Base-by-base conservation (phyloP, 371 early-diverging fungal genomes). In the Basidiobolus heterosporus region DNA sequence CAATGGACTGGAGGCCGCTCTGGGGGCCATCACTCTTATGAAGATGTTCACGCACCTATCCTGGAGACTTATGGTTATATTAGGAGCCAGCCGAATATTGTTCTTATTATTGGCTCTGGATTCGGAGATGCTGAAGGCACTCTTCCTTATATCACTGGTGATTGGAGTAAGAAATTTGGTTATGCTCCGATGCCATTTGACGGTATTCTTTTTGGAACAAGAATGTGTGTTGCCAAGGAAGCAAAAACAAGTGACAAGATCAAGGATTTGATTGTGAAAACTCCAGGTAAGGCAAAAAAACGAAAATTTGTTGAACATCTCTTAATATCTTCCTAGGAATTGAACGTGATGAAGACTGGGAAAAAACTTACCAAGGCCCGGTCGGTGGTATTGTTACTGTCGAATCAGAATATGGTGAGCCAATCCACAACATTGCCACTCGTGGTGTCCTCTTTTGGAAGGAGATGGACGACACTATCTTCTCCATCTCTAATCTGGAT, bases 1-100 rank as follows among this genome's bases (percentile, higher is more conserved):
- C 90, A 94, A 61, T 94, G 94, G 94, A 94, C 94, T 44, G 92
- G 94, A 64, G 94, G 92, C 40, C 84, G 94, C 61, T 90, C 85
- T 30, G 95, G 95, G 60, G 95, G 95, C 24, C 95, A 94, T 64
- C 95, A 94, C 78, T 81, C 84, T 50, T 94, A 82, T 48, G 95
- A 94, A 66, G 95, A 94, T 61, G 82, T 88, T 67, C 90, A 92
- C 58, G 77, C 78, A 53, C 92, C 92, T 43, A 84, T 94, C 53
- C 64, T 94, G 19, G 89, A 90, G 69, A 91, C 91, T 3, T 94
- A 94, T 55, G 84, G 82, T 41, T 74, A 85, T 22, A 90, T 91
- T 44, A 83, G 95, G 58, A 78, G 81, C 17, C 78, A 78, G 51
- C 52, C 69, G 47, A 94, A 94, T 66, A 79, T 94, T 54, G 75